These are phyloP conservation scores for Balakata baccata DNA, from an alignment of 345 rosid genomes.

Conservation along the genomic window DNA sequence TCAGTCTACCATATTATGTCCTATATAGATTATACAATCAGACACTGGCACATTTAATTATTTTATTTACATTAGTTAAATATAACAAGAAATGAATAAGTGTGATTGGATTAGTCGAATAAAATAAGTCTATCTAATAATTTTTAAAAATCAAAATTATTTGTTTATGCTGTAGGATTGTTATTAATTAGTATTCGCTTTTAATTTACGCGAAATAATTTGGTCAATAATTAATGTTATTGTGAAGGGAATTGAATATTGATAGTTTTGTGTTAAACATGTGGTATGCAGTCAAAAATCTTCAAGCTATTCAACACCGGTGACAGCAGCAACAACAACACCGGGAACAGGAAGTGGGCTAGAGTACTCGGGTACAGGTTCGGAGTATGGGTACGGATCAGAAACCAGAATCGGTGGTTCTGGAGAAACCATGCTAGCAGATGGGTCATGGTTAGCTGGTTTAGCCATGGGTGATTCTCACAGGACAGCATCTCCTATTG, in stretches of 20 bases:
- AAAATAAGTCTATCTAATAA: too few relatives aligned
- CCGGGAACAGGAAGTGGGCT: conserved; percentile 15
- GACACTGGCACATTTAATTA: too few relatives aligned
- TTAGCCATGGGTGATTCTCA: conserved; percentile 79
- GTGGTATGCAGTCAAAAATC: conserved; percentile 67
- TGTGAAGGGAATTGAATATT: not conserved
- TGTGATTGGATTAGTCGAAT: too few relatives aligned
- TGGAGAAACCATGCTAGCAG: conserved; percentile 56
- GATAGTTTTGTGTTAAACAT: not conserved
- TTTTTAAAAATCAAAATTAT: not conserved
- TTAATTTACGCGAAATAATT: not conserved
- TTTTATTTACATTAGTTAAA: too few relatives aligned
- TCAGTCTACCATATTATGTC: too few relatives aligned
- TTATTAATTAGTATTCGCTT: not conserved
- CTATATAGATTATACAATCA: too few relatives aligned
- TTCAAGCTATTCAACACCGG: conserved; percentile 59
- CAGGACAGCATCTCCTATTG: conserved; percentile 27
- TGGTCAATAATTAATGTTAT: not conserved
- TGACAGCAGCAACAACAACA: conserved; percentile 32
- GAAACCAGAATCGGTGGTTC: conserved; percentile 23
- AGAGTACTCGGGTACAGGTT: conserved; percentile 1
- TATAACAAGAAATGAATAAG: too few relatives aligned
- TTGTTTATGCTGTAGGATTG: conserved; percentile 11
- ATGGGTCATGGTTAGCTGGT: conserved; percentile 87
- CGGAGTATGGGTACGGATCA: conserved; percentile 18